phyloP scores from a whole-genome alignment of 208 protist genomes.

The Wallacemonas sp. region DNA sequence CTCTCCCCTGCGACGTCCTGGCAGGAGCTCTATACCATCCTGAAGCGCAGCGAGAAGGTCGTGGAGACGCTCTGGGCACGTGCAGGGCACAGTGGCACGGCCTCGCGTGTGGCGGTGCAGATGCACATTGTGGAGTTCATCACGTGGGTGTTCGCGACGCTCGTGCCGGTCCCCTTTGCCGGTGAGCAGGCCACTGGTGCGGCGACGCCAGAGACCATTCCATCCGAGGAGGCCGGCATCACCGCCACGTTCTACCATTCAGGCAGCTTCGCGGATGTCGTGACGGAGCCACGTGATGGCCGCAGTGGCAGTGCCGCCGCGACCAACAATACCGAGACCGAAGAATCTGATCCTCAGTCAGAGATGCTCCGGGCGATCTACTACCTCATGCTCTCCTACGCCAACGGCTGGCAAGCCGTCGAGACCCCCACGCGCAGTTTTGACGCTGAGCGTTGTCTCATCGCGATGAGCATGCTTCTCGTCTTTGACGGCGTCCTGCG shows the following conservation, averaged over 20 bases:
- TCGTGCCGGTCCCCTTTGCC: constrained; percentile 54
- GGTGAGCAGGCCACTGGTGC: background rate
- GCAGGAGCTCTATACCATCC: constrained; percentile 25
- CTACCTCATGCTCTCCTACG: constrained; percentile 59
- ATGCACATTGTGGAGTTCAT: constrained; percentile 79
- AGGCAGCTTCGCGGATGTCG: background rate
- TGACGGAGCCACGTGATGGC: background rate
- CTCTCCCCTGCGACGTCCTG: constrained; percentile 24
- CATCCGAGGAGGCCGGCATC: constrained; percentile 16
- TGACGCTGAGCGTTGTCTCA: constrained; percentile 68
- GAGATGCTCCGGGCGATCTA: constrained; percentile 44
- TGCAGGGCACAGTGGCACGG: constrained; percentile 56
- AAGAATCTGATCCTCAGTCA: constrained; percentile 28
- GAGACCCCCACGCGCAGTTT: constrained; percentile 64
- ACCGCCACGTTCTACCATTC: background rate
- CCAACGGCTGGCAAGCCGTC: constrained; percentile 81
- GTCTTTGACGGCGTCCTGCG: constrained; percentile 73
- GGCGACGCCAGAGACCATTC: too few relatives aligned
- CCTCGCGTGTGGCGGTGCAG: constrained; percentile 71
- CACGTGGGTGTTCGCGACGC: constrained; percentile 53
- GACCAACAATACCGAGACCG: background rate
- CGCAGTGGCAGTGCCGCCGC: background rate
- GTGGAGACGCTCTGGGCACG: constrained; percentile 50
- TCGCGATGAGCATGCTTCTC: constrained; percentile 59
- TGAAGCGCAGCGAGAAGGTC: constrained; percentile 18